A percentile compares a stretch with the other conserved stretches of the same genome.
phyloP scores from a whole-genome alignment of 495 filamentous ascomycete genomes.

The Penicillium manginii region DNA sequence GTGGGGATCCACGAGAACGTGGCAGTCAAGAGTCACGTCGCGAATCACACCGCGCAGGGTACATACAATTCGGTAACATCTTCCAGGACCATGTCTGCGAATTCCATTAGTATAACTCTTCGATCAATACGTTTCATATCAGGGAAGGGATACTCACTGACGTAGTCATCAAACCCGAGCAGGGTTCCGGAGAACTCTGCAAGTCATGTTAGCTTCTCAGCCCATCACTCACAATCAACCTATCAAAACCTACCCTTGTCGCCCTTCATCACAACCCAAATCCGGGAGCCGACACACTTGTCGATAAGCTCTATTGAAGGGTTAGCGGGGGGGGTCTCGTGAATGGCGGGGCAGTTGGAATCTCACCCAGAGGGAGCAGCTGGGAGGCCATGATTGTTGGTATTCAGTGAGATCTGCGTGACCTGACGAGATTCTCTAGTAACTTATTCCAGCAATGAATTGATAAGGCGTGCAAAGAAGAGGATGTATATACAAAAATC shows the following conservation, averaged over 20 bases:
- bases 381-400: conserved; percentile 69
- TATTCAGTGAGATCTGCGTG: neutral
- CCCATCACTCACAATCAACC: neutral
- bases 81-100: conserved; percentile 92
- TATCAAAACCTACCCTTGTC: conserved; percentile 74
- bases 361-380: conserved; percentile 73
- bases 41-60: neutral
- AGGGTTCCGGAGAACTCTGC: conserved; percentile 93
- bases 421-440: neutral
- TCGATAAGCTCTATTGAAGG: conserved; percentile 83
- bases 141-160: conserved; percentile 72
- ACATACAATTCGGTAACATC: conserved; percentile 96
- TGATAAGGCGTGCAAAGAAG: too few species aligned
- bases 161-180: conserved; percentile 97
- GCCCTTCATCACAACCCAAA: conserved; percentile 99
- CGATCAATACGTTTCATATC: neutral
- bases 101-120: conserved; percentile 16
- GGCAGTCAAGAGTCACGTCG: neutral
- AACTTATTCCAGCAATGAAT: too few species aligned
- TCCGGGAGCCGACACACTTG: conserved; percentile 95
- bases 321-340: conserved; percentile 22
- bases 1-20: neutral
- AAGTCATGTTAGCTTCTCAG: neutral
- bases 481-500: neutral
- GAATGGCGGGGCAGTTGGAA: conserved; percentile 2